phyloP scores from a whole-genome alignment of 495 filamentous ascomycete genomes.

The Aspergillus saccharolyticus region DNA sequence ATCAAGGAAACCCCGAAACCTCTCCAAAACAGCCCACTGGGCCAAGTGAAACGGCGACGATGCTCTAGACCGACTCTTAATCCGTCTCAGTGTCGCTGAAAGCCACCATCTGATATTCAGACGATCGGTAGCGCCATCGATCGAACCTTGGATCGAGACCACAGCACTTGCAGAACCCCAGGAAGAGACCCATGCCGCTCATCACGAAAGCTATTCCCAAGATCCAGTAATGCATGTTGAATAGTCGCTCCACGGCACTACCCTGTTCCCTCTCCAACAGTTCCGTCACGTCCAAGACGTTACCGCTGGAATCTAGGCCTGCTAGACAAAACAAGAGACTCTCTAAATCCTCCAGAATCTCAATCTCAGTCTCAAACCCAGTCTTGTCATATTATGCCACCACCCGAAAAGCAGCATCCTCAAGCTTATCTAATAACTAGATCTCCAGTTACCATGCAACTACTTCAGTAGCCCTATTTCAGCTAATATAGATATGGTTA shows the following conservation, averaged over 20 bases:
- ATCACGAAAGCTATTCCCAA: conserved; percentile 11
- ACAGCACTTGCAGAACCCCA: conserved; percentile 10
- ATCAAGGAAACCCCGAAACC: too few relatives aligned
- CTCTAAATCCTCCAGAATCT: conserved; percentile 12
- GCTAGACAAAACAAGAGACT: conserved; percentile 17
- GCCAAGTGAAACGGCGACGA: too few relatives aligned
- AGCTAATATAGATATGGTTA: conserved; percentile 37
- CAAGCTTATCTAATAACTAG: conserved; percentile 21
- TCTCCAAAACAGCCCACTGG: too few relatives aligned
- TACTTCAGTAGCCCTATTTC: conserved; percentile 47
- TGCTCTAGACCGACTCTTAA: neutral
- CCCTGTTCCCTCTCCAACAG: conserved; percentile 12
- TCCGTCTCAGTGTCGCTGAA: conserved; percentile 9
- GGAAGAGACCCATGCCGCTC: conserved; percentile 10
- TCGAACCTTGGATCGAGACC: conserved; percentile 1
- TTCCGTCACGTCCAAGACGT: conserved; percentile 19
- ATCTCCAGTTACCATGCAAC: conserved; percentile 31
- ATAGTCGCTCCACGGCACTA: neutral
- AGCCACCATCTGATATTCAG: conserved; percentile 17
- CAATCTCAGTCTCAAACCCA: conserved; percentile 25
- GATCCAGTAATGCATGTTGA: conserved; percentile 15
- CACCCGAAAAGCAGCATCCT: conserved; percentile 5
- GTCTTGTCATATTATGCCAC: conserved; percentile 12
- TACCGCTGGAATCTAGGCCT: conserved; percentile 20
- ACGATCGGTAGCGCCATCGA: conserved; percentile 6